Base-by-base conservation (phyloP, 306 rosid species). In the Medicago lupulina region DNA sequence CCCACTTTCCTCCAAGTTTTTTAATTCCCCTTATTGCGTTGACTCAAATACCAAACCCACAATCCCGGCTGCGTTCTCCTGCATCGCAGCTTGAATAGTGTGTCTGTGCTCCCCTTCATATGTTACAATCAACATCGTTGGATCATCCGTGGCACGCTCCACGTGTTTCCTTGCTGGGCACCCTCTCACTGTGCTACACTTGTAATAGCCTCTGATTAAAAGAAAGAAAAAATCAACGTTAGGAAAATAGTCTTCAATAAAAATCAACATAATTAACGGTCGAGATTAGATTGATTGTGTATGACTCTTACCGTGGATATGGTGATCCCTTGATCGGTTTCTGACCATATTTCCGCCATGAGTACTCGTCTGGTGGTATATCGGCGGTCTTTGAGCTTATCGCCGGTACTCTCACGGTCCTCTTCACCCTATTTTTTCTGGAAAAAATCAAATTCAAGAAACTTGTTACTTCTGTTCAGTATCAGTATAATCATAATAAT, bases 141-240 rank as follows among this genome's bases (percentile, higher is more conserved):
- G 96, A 80, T 93, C 97, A 7, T 88, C 93, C 2, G 88, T 86
- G 0, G 90, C 97, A 3, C 98, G 79, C 84, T 93, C 98, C 87
- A 93, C 98, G 85, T 89, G 98, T 72, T 93, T 93, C 84, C 96
- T 91, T 21, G 98, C 98, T n/a, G 98, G 98, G 25, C 98, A 93
- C 12, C 89, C 90, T 43, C 96, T 89, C 55, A 91, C 79, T 9
- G 96, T 88, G 50, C 98, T 93, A 40, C 98, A 93, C 87, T 87
- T 93, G 61, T 93, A 93, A 74, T 93, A 93, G 1, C 97, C 98
- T 23, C 98, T 93, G 87, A 47, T 62, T 10, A 15, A 6, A 1
- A 54, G 8, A 8, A 7, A 7, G n/a, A 63, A 18, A 0, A 14
- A 40, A 21, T 51, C 66, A 59, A 50, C 72, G 71, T 84, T 41